Evolutionary conservation across 176 grass and related monocot species (phyloP).

Genomic region (Neostapfia colusana): DNA sequence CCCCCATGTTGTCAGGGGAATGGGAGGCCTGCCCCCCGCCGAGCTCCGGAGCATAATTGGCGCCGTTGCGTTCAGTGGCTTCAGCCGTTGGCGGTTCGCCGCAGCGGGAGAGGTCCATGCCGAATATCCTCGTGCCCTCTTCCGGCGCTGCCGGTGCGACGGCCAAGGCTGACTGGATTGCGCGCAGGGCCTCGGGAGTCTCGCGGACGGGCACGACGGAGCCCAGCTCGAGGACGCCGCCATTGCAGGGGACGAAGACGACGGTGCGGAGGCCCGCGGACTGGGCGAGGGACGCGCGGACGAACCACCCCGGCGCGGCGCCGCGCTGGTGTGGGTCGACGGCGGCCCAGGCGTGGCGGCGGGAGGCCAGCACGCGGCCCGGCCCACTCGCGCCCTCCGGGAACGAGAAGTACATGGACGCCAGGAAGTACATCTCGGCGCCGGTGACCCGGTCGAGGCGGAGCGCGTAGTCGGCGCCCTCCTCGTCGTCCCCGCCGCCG

Average conservation of each 20-base stretch:
- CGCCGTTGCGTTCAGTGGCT: background rate
- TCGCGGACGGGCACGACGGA: slow-evolving; percentile 59
- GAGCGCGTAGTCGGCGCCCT: slow-evolving; percentile 63
- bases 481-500: slow-evolving; percentile 52
- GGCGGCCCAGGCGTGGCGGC: slow-evolving; percentile 61
- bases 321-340: background rate
- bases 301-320: slow-evolving; percentile 51
- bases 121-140: slow-evolving; percentile 53
- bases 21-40: slow-evolving; percentile 17
- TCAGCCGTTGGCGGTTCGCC: background rate
- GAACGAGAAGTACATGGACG: slow-evolving; percentile 95
- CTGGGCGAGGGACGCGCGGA: slow-evolving; percentile 58
- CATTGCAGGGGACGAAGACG: slow-evolving; percentile 63
- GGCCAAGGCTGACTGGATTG: slow-evolving; percentile 46
- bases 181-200: slow-evolving; percentile 45
- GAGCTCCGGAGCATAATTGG: slow-evolving; percentile 23
- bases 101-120: slow-evolving; percentile 36
- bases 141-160: background rate
- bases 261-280: slow-evolving; percentile 69
- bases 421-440: slow-evolving; percentile 83
- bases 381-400: slow-evolving; percentile 53
- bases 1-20: background rate
- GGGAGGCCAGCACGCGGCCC: slow-evolving; percentile 48
- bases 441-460: slow-evolving; percentile 69
- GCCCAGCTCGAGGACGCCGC: slow-evolving; percentile 79